Conservation (phyloP, 129 eudicot species). For the Chrysanthemum seticuspe region DNA sequence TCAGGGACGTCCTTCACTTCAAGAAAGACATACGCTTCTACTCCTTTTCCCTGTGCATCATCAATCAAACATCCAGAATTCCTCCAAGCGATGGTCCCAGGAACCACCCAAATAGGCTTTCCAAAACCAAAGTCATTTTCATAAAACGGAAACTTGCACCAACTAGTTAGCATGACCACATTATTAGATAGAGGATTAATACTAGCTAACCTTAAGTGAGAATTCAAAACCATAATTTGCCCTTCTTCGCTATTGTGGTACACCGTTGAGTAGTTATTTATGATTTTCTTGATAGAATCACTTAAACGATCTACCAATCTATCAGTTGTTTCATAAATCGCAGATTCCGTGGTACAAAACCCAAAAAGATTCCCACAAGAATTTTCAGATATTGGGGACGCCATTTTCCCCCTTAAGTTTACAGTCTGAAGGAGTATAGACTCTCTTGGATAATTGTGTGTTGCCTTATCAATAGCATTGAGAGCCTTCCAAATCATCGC, state of each 20-base stretch:
- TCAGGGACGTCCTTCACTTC: neutral
- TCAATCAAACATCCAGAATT: neutral
- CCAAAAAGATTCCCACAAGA: conserved; percentile 3
- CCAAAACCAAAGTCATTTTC: conserved; percentile 28
- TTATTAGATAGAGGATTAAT: neutral
- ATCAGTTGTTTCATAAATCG: neutral
- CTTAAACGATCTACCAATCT: neutral
- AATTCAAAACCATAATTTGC: conserved; percentile 17
- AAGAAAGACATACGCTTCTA: conserved; percentile 7
- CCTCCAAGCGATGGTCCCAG: neutral
- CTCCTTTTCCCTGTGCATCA: conserved; percentile 9
- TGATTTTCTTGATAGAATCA: neutral
- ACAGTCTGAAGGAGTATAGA: neutral
- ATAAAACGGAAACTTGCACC: conserved; percentile 25
- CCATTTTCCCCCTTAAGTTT: neutral
- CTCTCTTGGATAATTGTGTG: neutral
- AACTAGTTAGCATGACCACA: conserved; percentile 1
- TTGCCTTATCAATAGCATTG: neutral
- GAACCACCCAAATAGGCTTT: conserved; percentile 23
- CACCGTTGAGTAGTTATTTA: conserved; percentile 21
- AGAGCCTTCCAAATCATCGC: neutral
- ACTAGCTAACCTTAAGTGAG: neutral
- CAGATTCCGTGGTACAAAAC: neutral
- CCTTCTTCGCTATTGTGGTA: conserved; percentile 13
- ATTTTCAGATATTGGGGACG: neutral